Percentiles rank a stretch among this genome's conserved stretches.
phyloP scores from a whole-genome alignment of 306 rosid species.

The Ammopiptanthus mongolicus region DNA sequence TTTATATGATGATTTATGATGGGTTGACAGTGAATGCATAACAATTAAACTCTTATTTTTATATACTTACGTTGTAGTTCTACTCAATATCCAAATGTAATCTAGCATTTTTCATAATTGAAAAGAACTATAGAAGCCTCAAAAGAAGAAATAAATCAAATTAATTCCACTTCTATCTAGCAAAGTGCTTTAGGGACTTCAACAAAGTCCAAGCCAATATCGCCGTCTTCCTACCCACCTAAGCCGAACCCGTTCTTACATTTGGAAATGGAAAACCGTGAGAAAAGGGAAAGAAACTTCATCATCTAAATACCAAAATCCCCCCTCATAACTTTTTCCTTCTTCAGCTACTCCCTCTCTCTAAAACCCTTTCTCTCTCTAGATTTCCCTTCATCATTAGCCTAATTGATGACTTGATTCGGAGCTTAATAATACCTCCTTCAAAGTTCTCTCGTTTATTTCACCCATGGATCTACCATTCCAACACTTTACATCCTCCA shows the following conservation, averaged over 20 bases:
- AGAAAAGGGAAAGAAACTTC: not conserved
- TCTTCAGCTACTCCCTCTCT: constrained; percentile 23
- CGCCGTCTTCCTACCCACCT: constrained; percentile 27
- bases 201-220: constrained; percentile 19
- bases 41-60: too few species aligned
- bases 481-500: constrained; percentile 9
- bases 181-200: not conserved
- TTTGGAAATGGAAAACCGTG: not conserved
- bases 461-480: constrained; percentile 55
- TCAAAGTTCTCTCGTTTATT: constrained; percentile 17
- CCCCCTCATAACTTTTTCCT: not conserved
- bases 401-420: constrained; percentile 34
- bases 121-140: too few species aligned
- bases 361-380: constrained; percentile 33
- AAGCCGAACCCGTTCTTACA: constrained; percentile 18
- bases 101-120: too few species aligned
- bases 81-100: too few species aligned
- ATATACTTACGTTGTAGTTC: too few species aligned
- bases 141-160: not conserved
- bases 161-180: not conserved
- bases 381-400: constrained; percentile 30
- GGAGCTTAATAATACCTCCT: not conserved
- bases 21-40: too few species aligned
- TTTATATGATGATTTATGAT: too few species aligned
- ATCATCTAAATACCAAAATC: constrained; percentile 5